Evolutionary conservation across 164 flowering plant species (phyloP), one percentile per base, ranked within the genome.

Genomic region (Litsea cubeba): DNA sequence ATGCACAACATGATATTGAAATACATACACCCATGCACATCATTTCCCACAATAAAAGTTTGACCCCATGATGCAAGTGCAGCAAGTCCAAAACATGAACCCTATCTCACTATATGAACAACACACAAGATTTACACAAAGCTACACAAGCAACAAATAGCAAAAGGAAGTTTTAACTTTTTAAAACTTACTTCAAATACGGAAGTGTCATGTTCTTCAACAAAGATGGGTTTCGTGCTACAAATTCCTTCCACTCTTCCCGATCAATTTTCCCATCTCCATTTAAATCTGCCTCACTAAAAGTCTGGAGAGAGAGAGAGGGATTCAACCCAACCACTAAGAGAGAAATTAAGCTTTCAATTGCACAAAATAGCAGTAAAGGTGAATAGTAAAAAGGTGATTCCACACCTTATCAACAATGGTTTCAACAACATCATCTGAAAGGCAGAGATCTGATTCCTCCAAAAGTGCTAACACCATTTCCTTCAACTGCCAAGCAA

Each of bases 181-280:
- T 28, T 8, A 24, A 30, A 17, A 62, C 87, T 32, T 51, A 91
- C 97, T 85, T 89, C 30, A 93, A 68, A 72, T 84, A 81, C n/a
- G 92, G 95, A 71, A 93, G 88, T 75, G 95, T 93, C 95, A 91
- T 91, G 82, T 82, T 87, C 84, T 86, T 88, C 17, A 91, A 66
- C 24, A 88, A 60, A 35, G 91, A 79, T 50, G 97, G 96, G 76
- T 88, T 79, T 71, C 71, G 82, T 24, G 81, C 77, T 1, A 90
- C 96, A 70, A 84, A 87, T 54, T 80, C 86, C 74, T 83, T 87
- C 97, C 97, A 93, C 76, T 93, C 96, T 57, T 88, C 90, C 67
- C 4, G 57, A 76, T 90, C 93, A 26, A 93, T 93, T 83, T 68
- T 88, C n/a, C 93, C 97, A 76, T 93, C 96, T 64, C 86, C 88